Evolutionary conservation across 2,329 filamentous ascomycete genomes (phyloP).

Genomic region (Ophiostoma quercus): DNA sequence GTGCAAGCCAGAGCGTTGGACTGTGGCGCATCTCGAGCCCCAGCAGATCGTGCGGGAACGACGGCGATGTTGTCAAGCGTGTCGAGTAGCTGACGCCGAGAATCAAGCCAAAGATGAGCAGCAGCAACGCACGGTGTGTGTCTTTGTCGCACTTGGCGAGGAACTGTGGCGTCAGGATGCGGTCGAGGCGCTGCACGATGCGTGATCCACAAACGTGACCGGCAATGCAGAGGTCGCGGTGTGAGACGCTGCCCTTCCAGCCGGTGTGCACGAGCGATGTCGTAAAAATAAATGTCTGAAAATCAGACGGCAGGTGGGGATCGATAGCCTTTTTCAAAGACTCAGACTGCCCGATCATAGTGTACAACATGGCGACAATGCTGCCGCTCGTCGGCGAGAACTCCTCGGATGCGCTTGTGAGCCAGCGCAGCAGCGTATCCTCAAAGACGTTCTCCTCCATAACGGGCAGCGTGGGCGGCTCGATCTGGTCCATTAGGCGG

Average conservation of each 20-base stretch:
- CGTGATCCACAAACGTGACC: constrained; percentile 31
- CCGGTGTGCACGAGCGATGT: constrained; percentile 31
- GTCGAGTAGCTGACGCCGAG: constrained; percentile 32
- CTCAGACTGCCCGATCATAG: constrained; percentile 28
- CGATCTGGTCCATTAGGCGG: constrained; percentile 24
- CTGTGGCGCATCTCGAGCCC: constrained; percentile 31
- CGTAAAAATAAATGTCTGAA: constrained; percentile 32
- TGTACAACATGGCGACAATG: constrained; percentile 32
- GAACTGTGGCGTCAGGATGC: constrained; percentile 33
- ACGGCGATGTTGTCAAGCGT: constrained; percentile 26
- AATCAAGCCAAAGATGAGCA: constrained; percentile 32
- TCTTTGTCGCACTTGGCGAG: constrained; percentile 28
- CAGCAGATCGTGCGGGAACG: constrained; percentile 28
- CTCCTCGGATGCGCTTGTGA: constrained; percentile 30
- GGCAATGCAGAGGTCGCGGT: constrained; percentile 28
- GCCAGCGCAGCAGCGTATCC: constrained; percentile 31
- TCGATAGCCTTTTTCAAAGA: constrained; percentile 27
- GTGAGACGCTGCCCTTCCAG: constrained; percentile 25
- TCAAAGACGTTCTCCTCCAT: constrained; percentile 28
- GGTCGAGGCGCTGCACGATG: constrained; percentile 33
- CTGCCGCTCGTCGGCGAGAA: constrained; percentile 31
- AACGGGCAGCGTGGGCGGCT: constrained; percentile 17
- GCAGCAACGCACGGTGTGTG: constrained; percentile 32
- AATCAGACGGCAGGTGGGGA: constrained; percentile 30
- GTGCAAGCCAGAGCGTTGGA: constrained; percentile 34